These are phyloP conservation scores for Albatrellus ellisii DNA, from an alignment of 768 basidiomycete genomes.

Conservation along the genomic window DNA sequence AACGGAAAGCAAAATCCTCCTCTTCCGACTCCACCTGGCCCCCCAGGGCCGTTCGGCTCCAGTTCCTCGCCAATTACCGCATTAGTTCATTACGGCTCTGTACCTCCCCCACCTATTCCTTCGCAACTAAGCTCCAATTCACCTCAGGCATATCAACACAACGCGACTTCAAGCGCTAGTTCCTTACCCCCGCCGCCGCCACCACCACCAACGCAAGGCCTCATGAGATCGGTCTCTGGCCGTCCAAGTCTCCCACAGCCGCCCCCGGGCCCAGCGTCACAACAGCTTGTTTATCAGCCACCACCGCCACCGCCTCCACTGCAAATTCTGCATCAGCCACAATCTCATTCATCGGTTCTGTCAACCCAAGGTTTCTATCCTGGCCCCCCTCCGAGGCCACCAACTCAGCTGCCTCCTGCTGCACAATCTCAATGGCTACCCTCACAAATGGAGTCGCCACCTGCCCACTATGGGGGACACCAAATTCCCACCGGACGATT, in stretches of 20 bases:
- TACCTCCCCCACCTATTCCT: slow-evolving; percentile 7
- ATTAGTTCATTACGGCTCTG: slow-evolving; percentile 6
- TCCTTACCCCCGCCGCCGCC: slow-evolving; percentile 7
- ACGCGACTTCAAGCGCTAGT: no score
- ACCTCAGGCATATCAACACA: no score
- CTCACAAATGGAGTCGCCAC: slow-evolving; percentile 1
- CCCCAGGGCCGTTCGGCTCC: slow-evolving; percentile 12
- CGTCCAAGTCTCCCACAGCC: slow-evolving; percentile 31
- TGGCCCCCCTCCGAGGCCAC: slow-evolving; percentile 19
- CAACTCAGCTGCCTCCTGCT: slow-evolving; percentile 10
- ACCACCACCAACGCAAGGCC: slow-evolving; percentile 3
- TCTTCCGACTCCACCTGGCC: slow-evolving; percentile 13
- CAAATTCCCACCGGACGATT: slow-evolving; percentile 4
- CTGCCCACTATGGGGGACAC: slow-evolving; percentile 11
- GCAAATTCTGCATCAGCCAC: slow-evolving; percentile 15
- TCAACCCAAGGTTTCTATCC: slow-evolving; percentile 18
- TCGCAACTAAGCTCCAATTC: slow-evolving; percentile 5
- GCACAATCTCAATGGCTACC: slow-evolving; percentile 10
- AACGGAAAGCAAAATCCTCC: slow-evolving; percentile 4
- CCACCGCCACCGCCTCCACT: slow-evolving; percentile 5
- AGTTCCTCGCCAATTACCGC: slow-evolving; percentile 6
- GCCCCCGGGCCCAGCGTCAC: slow-evolving; percentile 30
- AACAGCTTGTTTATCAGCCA: slow-evolving; percentile 27
- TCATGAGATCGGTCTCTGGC: slow-evolving; percentile 20
- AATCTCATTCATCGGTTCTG: slow-evolving; percentile 14